These are phyloP conservation scores for Limnanthes douglasii DNA, from an alignment of 345 rosid species.

Conservation along the genomic window DNA sequence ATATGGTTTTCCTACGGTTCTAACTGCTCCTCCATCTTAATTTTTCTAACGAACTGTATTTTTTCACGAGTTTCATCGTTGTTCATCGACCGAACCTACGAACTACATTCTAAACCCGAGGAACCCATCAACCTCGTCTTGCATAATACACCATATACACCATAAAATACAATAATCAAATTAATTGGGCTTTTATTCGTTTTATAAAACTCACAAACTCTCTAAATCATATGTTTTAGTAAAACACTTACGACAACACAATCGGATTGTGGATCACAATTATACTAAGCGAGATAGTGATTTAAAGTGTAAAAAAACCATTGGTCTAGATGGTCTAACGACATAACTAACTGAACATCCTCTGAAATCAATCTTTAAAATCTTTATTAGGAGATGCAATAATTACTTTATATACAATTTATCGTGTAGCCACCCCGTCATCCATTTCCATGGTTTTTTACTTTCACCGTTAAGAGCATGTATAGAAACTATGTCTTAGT, in stretches of 20 bases:
- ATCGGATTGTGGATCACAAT: slow-evolving; percentile 68
- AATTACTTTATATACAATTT: slow-evolving; percentile 45
- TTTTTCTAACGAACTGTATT: slow-evolving; percentile 75
- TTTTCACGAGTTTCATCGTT: slow-evolving; percentile 65
- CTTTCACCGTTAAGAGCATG: slow-evolving; percentile 63
- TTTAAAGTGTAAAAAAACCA: slow-evolving; percentile 89
- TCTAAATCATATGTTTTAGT: no score
- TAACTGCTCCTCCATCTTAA: slow-evolving; percentile 63
- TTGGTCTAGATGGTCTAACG: slow-evolving; percentile 47
- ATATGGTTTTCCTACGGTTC: slow-evolving; percentile 70
- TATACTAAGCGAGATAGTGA: slow-evolving; percentile 67
- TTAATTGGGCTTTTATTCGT: no score
- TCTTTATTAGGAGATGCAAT: slow-evolving; percentile 96
- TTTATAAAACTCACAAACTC: no score
- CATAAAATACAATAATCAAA: slow-evolving; percentile 21
- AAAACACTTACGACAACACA: slow-evolving; percentile 66
- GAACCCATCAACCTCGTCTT: slow-evolving; percentile 91
- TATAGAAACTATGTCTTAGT: no score
- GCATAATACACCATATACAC: slow-evolving; percentile 76
- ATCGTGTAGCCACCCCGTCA: slow-evolving; percentile 77
- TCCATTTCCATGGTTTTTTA: slow-evolving; percentile 81
- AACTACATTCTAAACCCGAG: slow-evolving; percentile 63
- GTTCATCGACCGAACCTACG: slow-evolving; percentile 87
- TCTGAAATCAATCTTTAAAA: slow-evolving; percentile 89
- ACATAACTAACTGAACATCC: slow-evolving; percentile 81